Evolutionary conservation across 805 yeast species (phyloP).

Genomic region (Saturnispora saitoi): DNA sequence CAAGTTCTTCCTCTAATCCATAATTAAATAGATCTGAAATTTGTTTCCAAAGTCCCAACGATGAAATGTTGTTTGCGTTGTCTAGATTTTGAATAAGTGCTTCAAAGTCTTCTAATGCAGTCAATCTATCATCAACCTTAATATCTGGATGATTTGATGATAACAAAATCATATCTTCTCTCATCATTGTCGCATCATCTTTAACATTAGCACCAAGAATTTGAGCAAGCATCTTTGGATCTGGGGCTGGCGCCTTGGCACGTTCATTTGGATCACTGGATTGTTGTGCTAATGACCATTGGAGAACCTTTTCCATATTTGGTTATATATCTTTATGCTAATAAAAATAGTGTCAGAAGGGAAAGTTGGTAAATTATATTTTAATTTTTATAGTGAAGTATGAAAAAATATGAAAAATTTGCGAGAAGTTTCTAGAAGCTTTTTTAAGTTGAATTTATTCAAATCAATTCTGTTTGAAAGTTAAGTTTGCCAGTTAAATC

Average conservation of each 20-base stretch:
- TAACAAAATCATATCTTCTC: constrained; percentile 57
- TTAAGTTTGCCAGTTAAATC: too few species aligned
- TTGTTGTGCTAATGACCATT: constrained; percentile 84
- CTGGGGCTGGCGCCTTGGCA: constrained; percentile 57
- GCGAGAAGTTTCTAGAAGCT: not conserved
- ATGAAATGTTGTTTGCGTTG: constrained; percentile 88
- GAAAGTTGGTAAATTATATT: too few species aligned
- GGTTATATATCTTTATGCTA: not conserved
- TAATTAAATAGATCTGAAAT: constrained; percentile 41
- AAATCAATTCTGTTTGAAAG: too few species aligned
- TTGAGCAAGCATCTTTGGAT: constrained; percentile 70
- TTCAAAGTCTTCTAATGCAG: constrained; percentile 85
- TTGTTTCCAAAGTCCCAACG: constrained; percentile 63
- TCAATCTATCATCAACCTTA: constrained; percentile 52
- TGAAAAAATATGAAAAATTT: not conserved
- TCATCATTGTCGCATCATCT: constrained; percentile 88
- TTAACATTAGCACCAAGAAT: constrained; percentile 58
- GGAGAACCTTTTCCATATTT: constrained; percentile 77
- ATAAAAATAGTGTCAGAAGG: too few species aligned
- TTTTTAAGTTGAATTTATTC: too few species aligned
- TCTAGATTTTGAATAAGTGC: constrained; percentile 90
- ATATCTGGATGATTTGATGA: constrained; percentile 40
- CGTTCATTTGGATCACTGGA: constrained; percentile 64
- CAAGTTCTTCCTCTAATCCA: constrained; percentile 38
- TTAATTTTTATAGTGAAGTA: too few species aligned